phyloP scores from a whole-genome alignment of 2,329 filamentous ascomycete species.

The Claviceps digitariae region DNA sequence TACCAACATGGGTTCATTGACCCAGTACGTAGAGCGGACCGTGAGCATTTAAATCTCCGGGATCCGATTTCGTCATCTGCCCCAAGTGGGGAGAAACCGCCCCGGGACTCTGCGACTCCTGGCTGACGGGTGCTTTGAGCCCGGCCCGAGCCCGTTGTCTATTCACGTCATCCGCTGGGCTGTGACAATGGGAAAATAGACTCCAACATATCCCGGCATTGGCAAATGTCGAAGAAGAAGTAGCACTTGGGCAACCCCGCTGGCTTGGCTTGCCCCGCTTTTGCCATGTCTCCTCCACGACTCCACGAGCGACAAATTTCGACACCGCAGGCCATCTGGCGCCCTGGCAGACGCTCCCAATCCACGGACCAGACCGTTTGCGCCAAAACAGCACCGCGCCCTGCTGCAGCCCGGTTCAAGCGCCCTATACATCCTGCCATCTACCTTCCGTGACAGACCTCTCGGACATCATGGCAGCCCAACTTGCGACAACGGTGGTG shows the following conservation, averaged over 20 bases:
- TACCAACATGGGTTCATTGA: too few relatives aligned
- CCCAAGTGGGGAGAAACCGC: not conserved
- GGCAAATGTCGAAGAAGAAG: too few relatives aligned
- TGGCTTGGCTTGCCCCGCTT: not conserved
- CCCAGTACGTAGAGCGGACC: not conserved
- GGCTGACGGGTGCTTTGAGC: not conserved
- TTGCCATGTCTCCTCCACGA: not conserved
- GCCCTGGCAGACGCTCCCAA: not conserved
- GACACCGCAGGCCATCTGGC: not conserved
- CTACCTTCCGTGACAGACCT: not conserved
- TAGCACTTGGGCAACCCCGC: not conserved
- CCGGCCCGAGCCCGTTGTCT: not conserved
- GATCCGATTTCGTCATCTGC: not conserved
- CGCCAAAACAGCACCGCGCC: not conserved
- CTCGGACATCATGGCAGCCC: conserved; percentile 19
- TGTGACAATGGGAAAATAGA: too few relatives aligned
- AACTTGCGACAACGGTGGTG: conserved; percentile 7
- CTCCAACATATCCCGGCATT: too few relatives aligned
- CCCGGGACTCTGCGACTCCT: too few relatives aligned
- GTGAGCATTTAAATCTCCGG: not conserved
- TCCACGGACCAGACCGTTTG: not conserved
- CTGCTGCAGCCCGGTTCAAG: not conserved
- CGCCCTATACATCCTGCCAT: not conserved
- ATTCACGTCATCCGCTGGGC: not conserved
- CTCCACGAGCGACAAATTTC: not conserved